These are phyloP conservation scores for Purshia tridentata DNA, from an alignment of 306 rosid species.

Conservation along the genomic window DNA sequence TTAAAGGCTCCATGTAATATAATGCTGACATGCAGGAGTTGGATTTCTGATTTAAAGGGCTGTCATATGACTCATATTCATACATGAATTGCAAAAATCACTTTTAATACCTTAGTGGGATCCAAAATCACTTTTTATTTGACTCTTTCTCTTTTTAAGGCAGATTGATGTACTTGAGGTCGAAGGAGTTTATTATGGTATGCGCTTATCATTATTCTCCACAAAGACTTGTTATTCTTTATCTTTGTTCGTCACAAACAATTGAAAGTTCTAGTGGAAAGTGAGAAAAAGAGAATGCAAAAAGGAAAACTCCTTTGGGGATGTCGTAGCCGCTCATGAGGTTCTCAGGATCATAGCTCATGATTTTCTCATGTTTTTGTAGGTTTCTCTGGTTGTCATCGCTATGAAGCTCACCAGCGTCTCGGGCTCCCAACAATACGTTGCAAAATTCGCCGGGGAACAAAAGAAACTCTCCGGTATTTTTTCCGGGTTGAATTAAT, in stretches of 20 bases:
- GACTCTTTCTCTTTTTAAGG: conserved; percentile 23
- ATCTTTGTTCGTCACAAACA: neutral
- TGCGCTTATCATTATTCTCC: conserved; percentile 10
- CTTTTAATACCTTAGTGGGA: neutral
- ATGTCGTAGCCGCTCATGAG: neutral
- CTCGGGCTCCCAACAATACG: conserved; percentile 89
- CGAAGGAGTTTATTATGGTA: conserved; percentile 90
- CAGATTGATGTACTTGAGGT: conserved; percentile 99
- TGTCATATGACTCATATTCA: neutral
- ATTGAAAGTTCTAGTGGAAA: neutral
- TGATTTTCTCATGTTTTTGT: neutral
- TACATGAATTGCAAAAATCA: neutral
- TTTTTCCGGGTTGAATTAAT: conserved; percentile 3
- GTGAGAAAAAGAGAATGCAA: neutral
- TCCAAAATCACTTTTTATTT: conserved; percentile 6
- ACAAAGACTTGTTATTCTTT: neutral
- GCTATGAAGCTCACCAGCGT: conserved; percentile 89
- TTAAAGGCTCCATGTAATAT: neutral
- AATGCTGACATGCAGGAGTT: neutral
- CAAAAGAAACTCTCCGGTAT: conserved; percentile 87
- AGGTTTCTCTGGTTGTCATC: conserved; percentile 98
- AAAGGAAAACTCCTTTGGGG: neutral
- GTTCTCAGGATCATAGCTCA: conserved; percentile 4
- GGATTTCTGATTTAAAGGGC: neutral
- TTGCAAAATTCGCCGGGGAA: conserved; percentile 88